A percentile compares a stretch with the other conserved stretches of the same genome.
Conservation (phyloP, 2,329 filamentous ascomycete genomes). For the Ilyonectria sp. region DNA sequence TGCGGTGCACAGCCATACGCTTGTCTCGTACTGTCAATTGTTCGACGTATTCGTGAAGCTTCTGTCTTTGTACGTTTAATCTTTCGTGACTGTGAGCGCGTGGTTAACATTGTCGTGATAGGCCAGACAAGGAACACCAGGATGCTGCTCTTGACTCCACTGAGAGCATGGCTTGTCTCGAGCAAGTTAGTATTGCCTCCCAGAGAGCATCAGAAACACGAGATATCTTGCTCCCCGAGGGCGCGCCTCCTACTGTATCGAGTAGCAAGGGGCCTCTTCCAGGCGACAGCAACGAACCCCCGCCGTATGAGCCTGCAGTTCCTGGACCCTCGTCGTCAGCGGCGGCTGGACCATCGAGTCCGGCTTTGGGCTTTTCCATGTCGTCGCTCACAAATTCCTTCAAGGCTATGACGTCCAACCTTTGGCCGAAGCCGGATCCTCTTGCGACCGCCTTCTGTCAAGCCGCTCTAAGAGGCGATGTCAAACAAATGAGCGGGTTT, state of each 20-base stretch:
- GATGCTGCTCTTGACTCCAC: constrained; percentile 42
- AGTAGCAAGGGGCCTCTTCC: constrained; percentile 37
- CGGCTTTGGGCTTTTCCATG: constrained; percentile 38
- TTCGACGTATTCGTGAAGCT: constrained; percentile 44
- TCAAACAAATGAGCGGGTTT: constrained; percentile 52
- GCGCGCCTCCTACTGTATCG: constrained; percentile 23
- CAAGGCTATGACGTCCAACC: constrained; percentile 53
- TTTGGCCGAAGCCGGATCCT: constrained; percentile 55
- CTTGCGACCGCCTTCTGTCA: constrained; percentile 56
- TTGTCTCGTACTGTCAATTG: constrained; percentile 45
- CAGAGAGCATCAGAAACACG: constrained; percentile 33
- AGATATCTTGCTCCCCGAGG: constrained; percentile 36
- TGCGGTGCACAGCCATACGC: constrained; percentile 41
- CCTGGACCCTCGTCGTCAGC: constrained; percentile 33
- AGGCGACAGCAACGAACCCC: constrained; percentile 36
- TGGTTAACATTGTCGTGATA: constrained; percentile 21
- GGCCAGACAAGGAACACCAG: constrained; percentile 41
- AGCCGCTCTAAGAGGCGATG: constrained; percentile 52
- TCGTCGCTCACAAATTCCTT: constrained; percentile 53
- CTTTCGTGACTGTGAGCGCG: background rate
- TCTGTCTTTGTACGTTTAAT: constrained; percentile 43
- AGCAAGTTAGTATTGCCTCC: constrained; percentile 38
- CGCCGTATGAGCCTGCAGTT: constrained; percentile 42
- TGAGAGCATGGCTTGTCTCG: constrained; percentile 38
- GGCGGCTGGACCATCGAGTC: constrained; percentile 11